Evolutionary conservation across 257 asterid genomes (phyloP).

Genomic region (Osmanthus fragrans): DNA sequence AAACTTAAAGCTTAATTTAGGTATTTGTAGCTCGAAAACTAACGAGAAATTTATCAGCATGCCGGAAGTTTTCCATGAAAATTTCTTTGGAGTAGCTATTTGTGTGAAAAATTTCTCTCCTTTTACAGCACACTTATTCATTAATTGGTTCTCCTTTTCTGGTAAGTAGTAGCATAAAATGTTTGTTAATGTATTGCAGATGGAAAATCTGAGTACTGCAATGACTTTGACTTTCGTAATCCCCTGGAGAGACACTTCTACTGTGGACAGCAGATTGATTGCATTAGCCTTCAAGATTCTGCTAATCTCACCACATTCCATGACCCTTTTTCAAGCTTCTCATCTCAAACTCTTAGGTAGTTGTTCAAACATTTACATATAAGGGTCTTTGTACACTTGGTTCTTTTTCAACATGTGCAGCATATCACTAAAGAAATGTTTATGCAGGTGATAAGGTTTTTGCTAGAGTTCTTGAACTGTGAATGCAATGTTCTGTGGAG

Average conservation of each 20-base stretch:
- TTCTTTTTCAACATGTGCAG: background rate
- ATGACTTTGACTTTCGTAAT: conserved; percentile 86
- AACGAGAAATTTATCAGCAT: background rate
- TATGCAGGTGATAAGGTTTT: background rate
- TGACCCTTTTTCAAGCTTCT: conserved; percentile 70
- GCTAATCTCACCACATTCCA: conserved; percentile 59
- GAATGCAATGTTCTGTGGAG: too few relatives aligned
- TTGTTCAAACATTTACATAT: background rate
- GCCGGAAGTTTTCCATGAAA: background rate
- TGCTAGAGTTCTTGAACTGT: background rate
- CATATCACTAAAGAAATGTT: background rate
- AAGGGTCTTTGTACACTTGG: background rate
- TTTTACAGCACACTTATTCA: background rate
- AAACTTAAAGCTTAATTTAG: background rate
- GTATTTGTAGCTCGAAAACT: background rate
- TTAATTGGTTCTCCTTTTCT: background rate
- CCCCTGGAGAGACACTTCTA: conserved; percentile 80
- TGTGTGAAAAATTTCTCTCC: conserved; percentile 1
- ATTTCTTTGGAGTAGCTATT: background rate
- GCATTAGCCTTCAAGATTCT: conserved; percentile 71
- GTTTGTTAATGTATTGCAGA: conserved; percentile 43
- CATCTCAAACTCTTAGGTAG: conserved; percentile 70
- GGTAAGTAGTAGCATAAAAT: background rate
- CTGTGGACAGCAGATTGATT: conserved; percentile 58
- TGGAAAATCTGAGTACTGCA: conserved; percentile 78